phyloP scores from a whole-genome alignment of 139 green algal species.

The Micromonas pusilla region DNA sequence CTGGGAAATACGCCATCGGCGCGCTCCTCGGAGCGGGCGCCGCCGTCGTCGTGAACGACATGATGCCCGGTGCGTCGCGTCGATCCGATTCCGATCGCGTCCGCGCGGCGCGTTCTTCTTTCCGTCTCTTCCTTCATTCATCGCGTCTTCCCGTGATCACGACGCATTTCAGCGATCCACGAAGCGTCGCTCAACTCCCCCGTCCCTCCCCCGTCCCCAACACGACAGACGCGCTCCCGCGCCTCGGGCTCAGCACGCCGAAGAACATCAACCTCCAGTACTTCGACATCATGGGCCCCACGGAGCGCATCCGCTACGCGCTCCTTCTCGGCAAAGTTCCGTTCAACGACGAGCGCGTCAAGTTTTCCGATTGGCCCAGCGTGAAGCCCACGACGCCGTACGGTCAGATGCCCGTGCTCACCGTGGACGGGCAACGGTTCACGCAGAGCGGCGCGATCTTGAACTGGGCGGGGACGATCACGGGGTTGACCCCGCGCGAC shows the following conservation, averaged over 20 bases:
- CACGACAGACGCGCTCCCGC: neutral
- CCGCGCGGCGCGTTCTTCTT: too few species aligned
- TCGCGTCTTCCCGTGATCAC: too few species aligned
- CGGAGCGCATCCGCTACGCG: neutral
- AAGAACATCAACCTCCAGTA: conserved; percentile 16
- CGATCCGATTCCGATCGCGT: too few species aligned
- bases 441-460: neutral
- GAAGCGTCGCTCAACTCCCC: too few species aligned
- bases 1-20: neutral
- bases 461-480: neutral
- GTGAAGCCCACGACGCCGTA: conserved; percentile 22
- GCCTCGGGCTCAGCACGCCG: neutral
- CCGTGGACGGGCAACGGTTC: neutral
- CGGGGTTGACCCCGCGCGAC: neutral
- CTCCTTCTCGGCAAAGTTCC: neutral
- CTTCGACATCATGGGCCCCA: conserved; percentile 3
- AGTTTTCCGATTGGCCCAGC: neutral
- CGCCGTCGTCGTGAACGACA: neutral
- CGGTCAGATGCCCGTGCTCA: conserved; percentile 10
- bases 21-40: neutral
- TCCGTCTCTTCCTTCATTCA: too few species aligned
- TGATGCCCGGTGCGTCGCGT: too few species aligned
- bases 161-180: too few species aligned
- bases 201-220: too few species aligned
- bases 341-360: conserved; percentile 2